Conservation (phyloP, 345 rosid genomes). For the sweet orange (Citrus sinensis) region DNA sequence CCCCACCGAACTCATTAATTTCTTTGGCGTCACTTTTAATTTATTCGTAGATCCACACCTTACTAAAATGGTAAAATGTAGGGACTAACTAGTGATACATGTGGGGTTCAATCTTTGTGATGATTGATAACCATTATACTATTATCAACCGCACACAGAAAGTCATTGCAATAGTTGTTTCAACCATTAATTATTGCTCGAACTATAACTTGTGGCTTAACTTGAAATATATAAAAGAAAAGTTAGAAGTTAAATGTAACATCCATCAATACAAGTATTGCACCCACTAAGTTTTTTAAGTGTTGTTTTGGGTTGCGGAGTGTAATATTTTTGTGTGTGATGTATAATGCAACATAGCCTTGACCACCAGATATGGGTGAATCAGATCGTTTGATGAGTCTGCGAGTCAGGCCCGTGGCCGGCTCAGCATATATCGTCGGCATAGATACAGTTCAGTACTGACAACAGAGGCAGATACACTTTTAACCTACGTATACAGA, state of each 20-base stretch:
- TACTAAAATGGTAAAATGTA: not conserved
- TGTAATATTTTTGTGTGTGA: no score
- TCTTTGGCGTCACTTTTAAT: not conserved
- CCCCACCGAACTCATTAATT: slow-evolving; percentile 1
- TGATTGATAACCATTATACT: not conserved
- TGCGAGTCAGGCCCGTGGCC: not conserved
- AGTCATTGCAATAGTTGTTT: no score
- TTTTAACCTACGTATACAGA: not conserved
- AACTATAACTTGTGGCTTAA: no score
- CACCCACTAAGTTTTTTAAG: no score
- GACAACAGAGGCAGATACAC: not conserved
- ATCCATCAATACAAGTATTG: no score
- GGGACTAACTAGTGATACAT: not conserved
- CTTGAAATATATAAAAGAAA: no score
- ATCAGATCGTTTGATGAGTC: not conserved
- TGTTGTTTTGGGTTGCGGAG: no score
- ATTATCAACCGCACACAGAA: not conserved
- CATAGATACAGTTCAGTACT: not conserved
- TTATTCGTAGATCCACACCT: not conserved
- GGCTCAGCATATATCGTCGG: not conserved
- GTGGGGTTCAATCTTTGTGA: not conserved
- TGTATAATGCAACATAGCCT: no score
- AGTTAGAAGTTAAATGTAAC: no score
- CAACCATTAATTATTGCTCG: no score
- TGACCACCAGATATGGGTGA: not conserved